Evolutionary conservation across 257 asterid species (phyloP).

Genomic region (Capsicum pubescens): DNA sequence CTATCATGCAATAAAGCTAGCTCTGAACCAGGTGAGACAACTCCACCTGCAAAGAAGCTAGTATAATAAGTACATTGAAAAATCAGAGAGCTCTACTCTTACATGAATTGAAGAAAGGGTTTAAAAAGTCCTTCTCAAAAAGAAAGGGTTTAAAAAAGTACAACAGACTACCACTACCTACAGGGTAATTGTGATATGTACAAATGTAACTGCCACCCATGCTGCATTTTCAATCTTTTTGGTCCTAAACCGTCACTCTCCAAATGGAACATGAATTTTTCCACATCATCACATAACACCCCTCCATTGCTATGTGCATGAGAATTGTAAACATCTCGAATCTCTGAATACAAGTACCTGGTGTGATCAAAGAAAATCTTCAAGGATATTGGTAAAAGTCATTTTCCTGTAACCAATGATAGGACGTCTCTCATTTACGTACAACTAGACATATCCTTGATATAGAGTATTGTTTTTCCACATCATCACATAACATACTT

Average conservation of each 20-base stretch:
- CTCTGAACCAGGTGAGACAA: slow-evolving; percentile 56
- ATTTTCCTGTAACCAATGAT: neutral
- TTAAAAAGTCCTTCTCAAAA: neutral
- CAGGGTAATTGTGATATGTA: slow-evolving; percentile 91
- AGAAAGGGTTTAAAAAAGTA: slow-evolving; percentile 29
- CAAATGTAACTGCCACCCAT: slow-evolving; percentile 74
- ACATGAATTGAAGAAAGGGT: slow-evolving; percentile 25
- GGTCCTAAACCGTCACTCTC: slow-evolving; percentile 44
- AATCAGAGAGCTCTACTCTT: slow-evolving; percentile 20
- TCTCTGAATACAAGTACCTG: slow-evolving; percentile 79
- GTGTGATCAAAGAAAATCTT: slow-evolving; percentile 32
- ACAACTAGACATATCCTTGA: neutral
- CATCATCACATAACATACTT: slow-evolving; percentile 39
- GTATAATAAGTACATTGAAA: neutral
- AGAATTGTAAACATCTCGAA: slow-evolving; percentile 43
- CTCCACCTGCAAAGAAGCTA: slow-evolving; percentile 66
- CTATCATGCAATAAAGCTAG: slow-evolving; percentile 42
- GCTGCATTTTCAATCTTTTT: slow-evolving; percentile 54
- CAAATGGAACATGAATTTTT: slow-evolving; percentile 45
- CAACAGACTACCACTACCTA: slow-evolving; percentile 44
- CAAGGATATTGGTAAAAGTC: slow-evolving; percentile 12
- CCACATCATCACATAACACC: slow-evolving; percentile 38
- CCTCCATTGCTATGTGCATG: slow-evolving; percentile 37
- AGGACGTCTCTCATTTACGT: neutral
- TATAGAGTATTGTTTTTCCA: neutral